Percentiles rank a stretch among this genome's conserved stretches.
phyloP scores from a whole-genome alignment of 495 filamentous ascomycete genomes.

The Daldinia decipiens region DNA sequence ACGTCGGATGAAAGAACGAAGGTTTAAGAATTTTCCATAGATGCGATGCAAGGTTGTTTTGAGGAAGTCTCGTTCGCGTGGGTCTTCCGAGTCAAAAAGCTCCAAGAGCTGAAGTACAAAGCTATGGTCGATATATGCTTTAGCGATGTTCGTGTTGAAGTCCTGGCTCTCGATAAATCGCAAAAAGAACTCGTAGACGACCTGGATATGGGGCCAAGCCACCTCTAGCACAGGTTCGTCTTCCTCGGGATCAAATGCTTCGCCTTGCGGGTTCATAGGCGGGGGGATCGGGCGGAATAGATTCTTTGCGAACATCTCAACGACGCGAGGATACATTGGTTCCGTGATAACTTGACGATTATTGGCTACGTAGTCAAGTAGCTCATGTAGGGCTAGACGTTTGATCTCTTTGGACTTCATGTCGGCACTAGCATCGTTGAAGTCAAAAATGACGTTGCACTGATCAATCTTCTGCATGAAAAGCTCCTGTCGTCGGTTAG shows the following conservation, averaged over 20 bases:
- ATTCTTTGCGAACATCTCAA: slow-evolving; percentile 99
- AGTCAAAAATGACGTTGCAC: slow-evolving; percentile 99
- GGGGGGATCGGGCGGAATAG: slow-evolving; percentile 96
- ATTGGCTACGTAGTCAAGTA: slow-evolving; percentile 98
- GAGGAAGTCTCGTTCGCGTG: slow-evolving; percentile 94
- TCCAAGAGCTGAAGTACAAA: slow-evolving; percentile 98
- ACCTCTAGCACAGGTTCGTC: slow-evolving; percentile 98
- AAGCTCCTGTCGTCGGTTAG: slow-evolving; percentile 92
- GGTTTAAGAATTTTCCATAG: slow-evolving; percentile 98
- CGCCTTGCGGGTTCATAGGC: slow-evolving; percentile 95
- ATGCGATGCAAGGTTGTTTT: slow-evolving; percentile 99
- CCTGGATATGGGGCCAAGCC: slow-evolving; percentile 99
- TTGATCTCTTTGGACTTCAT: slow-evolving; percentile 99
- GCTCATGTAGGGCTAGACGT: slow-evolving; percentile 92
- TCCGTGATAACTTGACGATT: slow-evolving; percentile 98
- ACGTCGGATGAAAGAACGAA: slow-evolving; percentile 94
- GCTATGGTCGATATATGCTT: slow-evolving; percentile 96
- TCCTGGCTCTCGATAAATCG: slow-evolving; percentile 99
- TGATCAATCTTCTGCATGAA: slow-evolving; percentile 99
- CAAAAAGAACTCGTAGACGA: slow-evolving; percentile 99
- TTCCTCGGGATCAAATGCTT: slow-evolving; percentile 98
- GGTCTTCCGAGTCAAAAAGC: slow-evolving; percentile 98
- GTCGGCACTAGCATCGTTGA: slow-evolving; percentile 97
- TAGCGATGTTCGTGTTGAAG: slow-evolving; percentile 99
- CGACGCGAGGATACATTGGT: slow-evolving; percentile 97